phyloP scores from a whole-genome alignment of 768 basidiomycete genomes.

The Lentinula boryana region DNA sequence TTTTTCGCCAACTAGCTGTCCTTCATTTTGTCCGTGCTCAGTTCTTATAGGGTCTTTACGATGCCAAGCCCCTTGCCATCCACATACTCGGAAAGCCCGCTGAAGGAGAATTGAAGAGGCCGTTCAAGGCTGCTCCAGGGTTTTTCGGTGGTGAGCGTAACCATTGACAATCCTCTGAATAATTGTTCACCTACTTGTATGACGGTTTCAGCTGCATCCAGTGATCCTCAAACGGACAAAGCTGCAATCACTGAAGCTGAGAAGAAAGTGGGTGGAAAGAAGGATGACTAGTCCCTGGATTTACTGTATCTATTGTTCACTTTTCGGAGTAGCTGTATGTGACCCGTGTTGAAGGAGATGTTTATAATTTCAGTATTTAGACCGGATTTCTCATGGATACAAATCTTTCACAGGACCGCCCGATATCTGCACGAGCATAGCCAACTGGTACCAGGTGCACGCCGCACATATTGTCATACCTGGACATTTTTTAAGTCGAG shows the following conservation, averaged over 20 bases:
- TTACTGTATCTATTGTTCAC: not conserved
- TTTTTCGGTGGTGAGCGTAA: constrained; percentile 61
- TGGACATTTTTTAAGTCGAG: too few species aligned
- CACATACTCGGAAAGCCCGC: constrained; percentile 76
- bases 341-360: too few species aligned
- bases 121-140: constrained; percentile 70
- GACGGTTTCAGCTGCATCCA: constrained; percentile 34
- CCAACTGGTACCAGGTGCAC: too few species aligned
- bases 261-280: constrained; percentile 75
- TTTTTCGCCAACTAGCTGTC: not conserved
- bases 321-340: not conserved
- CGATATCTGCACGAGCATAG: too few species aligned
- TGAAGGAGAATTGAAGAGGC: constrained; percentile 83
- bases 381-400: too few species aligned
- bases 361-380: too few species aligned
- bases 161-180: not conserved
- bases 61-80: constrained; percentile 79
- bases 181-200: not conserved
- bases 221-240: constrained; percentile 72
- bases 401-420: too few species aligned
- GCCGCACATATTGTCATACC: too few species aligned
- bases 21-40: not conserved
- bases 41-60: constrained; percentile 54
- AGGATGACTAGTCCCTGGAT: constrained; percentile 53
- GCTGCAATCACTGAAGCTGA: constrained; percentile 86